A percentile compares a stretch with the other conserved stretches of the same genome.
Conservation (phyloP, 345 rosid genomes). For the Hevea brasiliensis region DNA sequence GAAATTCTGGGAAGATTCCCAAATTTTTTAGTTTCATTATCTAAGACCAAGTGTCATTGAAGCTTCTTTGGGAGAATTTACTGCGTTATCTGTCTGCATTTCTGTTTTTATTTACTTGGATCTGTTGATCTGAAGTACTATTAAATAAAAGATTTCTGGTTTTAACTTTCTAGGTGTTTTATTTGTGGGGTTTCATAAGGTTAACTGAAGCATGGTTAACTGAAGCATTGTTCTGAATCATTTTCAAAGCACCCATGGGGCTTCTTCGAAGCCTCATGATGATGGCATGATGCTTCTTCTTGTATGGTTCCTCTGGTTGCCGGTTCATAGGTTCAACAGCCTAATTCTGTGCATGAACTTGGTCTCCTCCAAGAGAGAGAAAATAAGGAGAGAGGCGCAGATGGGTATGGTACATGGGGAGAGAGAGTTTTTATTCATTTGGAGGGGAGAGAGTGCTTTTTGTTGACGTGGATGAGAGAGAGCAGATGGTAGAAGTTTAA, state of each 20-base stretch:
- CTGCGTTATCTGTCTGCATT: constrained; percentile 11
- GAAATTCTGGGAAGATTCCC: constrained; percentile 19
- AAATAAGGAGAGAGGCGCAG: too few species aligned
- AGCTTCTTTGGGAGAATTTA: constrained; percentile 14
- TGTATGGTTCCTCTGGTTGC: constrained; percentile 24
- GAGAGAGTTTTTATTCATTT: too few species aligned
- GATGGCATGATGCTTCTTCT: constrained; percentile 48
- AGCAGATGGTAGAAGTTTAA: too few species aligned
- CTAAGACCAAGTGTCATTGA: not conserved
- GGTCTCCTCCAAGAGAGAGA: constrained; percentile 98
- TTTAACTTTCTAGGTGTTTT: constrained; percentile 17
- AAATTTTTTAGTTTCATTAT: not conserved
- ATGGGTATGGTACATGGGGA: too few species aligned
- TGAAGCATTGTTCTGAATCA: constrained; percentile 32
- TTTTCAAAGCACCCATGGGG: constrained; percentile 54
- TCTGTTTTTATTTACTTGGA: not conserved
- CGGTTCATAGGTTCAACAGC: constrained; percentile 37
- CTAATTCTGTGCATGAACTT: constrained; percentile 45
- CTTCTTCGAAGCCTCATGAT: constrained; percentile 56
- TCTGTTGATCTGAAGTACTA: not conserved
- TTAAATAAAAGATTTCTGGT: constrained; percentile 1
- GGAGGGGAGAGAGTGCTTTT: too few species aligned
- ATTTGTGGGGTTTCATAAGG: constrained; percentile 14
- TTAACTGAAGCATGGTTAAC: constrained; percentile 28
- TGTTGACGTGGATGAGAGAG: too few species aligned